Percentiles rank a stretch among this genome's conserved stretches.
Conservation (phyloP, 2,329 filamentous ascomycete species). For the Botryotinia globosa region DNA sequence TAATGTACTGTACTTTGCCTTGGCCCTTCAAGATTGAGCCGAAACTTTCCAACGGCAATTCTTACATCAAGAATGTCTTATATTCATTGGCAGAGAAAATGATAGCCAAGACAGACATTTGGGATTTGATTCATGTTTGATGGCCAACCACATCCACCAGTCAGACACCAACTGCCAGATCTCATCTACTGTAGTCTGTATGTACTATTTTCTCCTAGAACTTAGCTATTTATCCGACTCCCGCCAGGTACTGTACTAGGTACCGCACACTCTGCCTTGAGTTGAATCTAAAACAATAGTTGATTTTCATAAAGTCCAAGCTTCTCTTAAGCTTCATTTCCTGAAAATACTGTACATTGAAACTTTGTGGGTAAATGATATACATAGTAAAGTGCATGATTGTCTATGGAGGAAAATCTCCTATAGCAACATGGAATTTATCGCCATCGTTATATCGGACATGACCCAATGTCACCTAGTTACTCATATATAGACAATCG, state of each 20-base stretch:
- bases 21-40: background rate
- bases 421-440: background rate
- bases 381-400: background rate
- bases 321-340: constrained; percentile 9
- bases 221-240: constrained; percentile 5
- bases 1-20: background rate
- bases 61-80: background rate
- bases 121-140: constrained; percentile 17
- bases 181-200: no score
- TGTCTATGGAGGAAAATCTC: background rate
- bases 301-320: constrained; percentile 1
- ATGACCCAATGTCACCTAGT: background rate
- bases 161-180: constrained; percentile 10
- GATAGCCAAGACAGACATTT: constrained; percentile 18
- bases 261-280: background rate
- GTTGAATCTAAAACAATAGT: constrained; percentile 10
- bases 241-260: background rate
- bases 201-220: background rate
- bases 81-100: background rate
- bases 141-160: background rate
- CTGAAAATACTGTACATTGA: background rate
- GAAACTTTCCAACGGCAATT: constrained; percentile 7
- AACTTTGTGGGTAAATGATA: background rate
- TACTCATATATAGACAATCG: background rate
- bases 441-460: background rate